These are phyloP conservation scores for Pichia ethanolica DNA, from an alignment of 805 yeast species.

Conservation along the genomic window DNA sequence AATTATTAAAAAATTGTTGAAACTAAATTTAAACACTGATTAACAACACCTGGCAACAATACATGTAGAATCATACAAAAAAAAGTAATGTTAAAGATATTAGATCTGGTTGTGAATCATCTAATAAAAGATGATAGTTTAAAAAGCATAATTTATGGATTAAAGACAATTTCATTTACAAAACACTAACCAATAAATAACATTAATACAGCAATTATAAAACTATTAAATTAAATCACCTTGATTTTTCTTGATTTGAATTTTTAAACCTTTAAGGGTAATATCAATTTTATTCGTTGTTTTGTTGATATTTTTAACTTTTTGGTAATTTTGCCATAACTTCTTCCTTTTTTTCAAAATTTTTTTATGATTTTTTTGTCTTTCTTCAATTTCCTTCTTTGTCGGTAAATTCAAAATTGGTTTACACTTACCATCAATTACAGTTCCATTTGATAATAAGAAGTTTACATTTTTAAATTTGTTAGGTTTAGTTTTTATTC, in stretches of 20 bases:
- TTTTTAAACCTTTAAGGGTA: too few species aligned
- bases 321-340: background rate
- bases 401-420: background rate
- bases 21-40: too few species aligned
- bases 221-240: background rate
- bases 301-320: background rate
- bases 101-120: too few species aligned
- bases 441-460: background rate
- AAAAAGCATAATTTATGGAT: too few species aligned
- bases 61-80: too few species aligned
- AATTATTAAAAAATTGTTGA: too few species aligned
- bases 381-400: background rate
- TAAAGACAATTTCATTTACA: too few species aligned
- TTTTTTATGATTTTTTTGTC: background rate
- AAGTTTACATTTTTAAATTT: background rate
- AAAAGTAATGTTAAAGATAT: too few species aligned
- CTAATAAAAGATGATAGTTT: too few species aligned
- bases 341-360: background rate
- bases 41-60: too few species aligned
- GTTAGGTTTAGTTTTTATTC: background rate
- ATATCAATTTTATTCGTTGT: background rate
- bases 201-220: too few species aligned
- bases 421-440: background rate
- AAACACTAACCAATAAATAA: too few species aligned
- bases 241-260: background rate